phyloP scores from a whole-genome alignment of 805 yeast genomes.

The Kluyveromyces siamensis region DNA sequence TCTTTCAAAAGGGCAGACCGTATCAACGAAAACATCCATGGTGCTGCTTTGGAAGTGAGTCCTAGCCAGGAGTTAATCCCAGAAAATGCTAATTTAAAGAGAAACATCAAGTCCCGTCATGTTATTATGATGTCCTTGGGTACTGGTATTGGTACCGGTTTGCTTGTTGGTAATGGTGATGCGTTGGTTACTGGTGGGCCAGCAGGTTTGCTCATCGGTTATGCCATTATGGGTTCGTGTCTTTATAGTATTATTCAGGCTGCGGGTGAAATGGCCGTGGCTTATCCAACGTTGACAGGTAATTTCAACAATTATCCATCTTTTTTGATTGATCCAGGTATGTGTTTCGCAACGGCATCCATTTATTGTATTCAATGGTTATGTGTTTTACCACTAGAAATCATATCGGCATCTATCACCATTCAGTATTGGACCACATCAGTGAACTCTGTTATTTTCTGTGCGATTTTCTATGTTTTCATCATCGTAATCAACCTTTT shows the following conservation, averaged over 20 bases:
- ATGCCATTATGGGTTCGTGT: conserved; percentile 47
- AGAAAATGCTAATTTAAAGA: conserved; percentile 25
- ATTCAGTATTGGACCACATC: conserved; percentile 47
- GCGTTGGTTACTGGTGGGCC: conserved; percentile 40
- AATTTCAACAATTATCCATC: conserved; percentile 54
- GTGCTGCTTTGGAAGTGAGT: background rate
- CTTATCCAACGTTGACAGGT: conserved; percentile 49
- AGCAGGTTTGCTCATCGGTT: conserved; percentile 44
- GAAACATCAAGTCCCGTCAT: conserved; percentile 35
- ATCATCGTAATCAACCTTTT: conserved; percentile 39
- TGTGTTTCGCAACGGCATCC: conserved; percentile 55
- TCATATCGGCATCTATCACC: conserved; percentile 57
- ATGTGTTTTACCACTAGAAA: conserved; percentile 51
- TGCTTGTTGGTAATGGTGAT: conserved; percentile 49
- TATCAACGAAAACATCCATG: background rate
- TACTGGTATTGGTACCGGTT: conserved; percentile 77
- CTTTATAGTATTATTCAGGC: conserved; percentile 51
- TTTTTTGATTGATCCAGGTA: conserved; percentile 45
- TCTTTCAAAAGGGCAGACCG: conserved; percentile 17
- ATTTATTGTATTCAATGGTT: conserved; percentile 58
- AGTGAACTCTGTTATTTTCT: conserved; percentile 51
- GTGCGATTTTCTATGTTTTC: conserved; percentile 41
- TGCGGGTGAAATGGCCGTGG: conserved; percentile 61
- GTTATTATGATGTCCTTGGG: conserved; percentile 73
- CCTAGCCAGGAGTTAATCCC: background rate